Evolutionary conservation across 1,284 basidiomycete genomes (phyloP).

Genomic region (Melampsora occidentalis): DNA sequence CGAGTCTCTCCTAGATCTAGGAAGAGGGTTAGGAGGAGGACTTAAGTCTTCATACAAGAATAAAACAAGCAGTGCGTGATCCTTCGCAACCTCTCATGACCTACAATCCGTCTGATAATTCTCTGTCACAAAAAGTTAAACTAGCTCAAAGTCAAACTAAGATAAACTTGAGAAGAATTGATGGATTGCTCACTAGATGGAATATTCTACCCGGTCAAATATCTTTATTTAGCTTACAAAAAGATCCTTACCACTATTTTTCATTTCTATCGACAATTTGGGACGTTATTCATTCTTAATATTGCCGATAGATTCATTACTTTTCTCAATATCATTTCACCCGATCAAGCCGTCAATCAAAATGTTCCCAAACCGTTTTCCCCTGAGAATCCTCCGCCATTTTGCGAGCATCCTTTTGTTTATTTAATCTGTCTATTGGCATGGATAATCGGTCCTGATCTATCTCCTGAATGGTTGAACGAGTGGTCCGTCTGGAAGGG

Average conservation of each 20-base stretch:
- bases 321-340: background rate
- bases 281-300: background rate
- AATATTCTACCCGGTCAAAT: background rate
- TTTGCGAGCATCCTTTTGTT: constrained; percentile 30
- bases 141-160: no score
- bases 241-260: background rate
- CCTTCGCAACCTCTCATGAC: no score
- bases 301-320: background rate
- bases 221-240: background rate
- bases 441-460: background rate
- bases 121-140: no score
- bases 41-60: no score
- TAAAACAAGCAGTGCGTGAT: no score
- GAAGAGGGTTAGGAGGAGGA: no score
- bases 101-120: no score
- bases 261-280: background rate
- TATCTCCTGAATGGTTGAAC: constrained; percentile 33
- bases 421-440: constrained; percentile 37
- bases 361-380: constrained; percentile 39
- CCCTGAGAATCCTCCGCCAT: constrained; percentile 43
- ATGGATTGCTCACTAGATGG: no score
- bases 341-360: background rate
- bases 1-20: no score
- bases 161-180: no score
- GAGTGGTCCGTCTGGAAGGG: constrained; percentile 43